Conservation (phyloP, 176 grass and related monocot species). For the Aechmea fasciata region DNA sequence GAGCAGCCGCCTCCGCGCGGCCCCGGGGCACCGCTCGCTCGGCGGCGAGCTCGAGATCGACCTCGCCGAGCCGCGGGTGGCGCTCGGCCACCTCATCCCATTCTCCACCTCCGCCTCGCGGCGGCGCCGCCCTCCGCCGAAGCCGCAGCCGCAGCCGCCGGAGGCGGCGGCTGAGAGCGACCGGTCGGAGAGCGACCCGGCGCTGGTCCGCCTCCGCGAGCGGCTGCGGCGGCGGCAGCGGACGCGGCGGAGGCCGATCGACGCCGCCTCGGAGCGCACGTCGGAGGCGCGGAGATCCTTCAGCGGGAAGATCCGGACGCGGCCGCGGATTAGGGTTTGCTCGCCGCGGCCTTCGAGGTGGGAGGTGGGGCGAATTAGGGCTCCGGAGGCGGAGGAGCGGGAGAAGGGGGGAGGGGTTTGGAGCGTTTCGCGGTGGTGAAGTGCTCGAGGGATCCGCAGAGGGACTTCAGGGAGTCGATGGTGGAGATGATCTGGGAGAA, state of each 20-base stretch:
- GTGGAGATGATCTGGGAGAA: conserved; percentile 78
- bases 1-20: conserved; percentile 9
- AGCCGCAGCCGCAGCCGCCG: conserved; percentile 14
- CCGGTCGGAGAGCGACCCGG: no score
- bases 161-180: background rate
- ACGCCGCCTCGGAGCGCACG: background rate
- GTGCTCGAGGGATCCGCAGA: conserved; percentile 60
- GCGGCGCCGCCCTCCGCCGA: background rate
- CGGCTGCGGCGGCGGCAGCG: background rate
- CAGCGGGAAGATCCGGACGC: conserved; percentile 17
- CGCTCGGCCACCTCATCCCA: conserved; percentile 33
- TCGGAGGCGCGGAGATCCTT: conserved; percentile 29
- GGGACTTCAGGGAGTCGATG: conserved; percentile 71
- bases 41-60: conserved; percentile 46
- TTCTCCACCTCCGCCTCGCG: conserved; percentile 28
- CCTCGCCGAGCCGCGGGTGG: conserved; percentile 2
- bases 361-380: background rate
- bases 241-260: conserved; percentile 2
- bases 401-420: conserved; percentile 17
- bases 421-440: conserved; percentile 78
- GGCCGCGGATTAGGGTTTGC: conserved; percentile 18
- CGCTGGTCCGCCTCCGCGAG: no score
- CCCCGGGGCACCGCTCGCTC: conserved; percentile 32
- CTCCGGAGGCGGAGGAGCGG: background rate
- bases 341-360: conserved; percentile 24